Evolutionary conservation across 495 filamentous ascomycete genomes (phyloP), one percentile per base, ranked within the genome.

Genomic region (Aspergillus indologenus): DNA sequence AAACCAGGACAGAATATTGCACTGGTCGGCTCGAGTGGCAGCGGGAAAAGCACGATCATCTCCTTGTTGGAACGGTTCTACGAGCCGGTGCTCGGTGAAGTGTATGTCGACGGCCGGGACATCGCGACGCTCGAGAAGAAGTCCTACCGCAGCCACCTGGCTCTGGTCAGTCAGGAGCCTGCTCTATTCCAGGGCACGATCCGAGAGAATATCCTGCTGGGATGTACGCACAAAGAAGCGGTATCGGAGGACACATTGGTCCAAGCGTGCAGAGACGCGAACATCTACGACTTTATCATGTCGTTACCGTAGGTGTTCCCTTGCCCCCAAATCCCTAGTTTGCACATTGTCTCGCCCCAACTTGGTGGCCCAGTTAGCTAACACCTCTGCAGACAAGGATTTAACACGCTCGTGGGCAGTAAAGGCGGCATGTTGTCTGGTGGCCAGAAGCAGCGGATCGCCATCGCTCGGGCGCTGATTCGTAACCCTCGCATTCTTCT

Each of bases 231-330:
- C 56, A 70, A 71, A 2, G 81, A 84, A 8, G 79, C 87, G 47
- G 81, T 90, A 14, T 64, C 80, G 0, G 90, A 95, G 21, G 84
- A 83, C 40, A 77, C 77, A 7, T 79, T 96, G 20, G 76, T 85
- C 50, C 79, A 85, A 57, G 90, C 88, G n/a, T 93, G 90, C 75
- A 85, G 83, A 57, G 88, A 92, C 65, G 91, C 91, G 22, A 96
- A 95, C 62, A 96, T 96, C 62, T 91, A 91, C 68, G 90, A 94
- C 62, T 96, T 95, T 71, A 92, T 96, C 68, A 79, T 86, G 63
- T 87, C 86, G 21, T 68, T 87, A 9, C 84, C 85, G 63, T 75
- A 65, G 61, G 71, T 61, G 18, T 66, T 22, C 31, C 22, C 23
- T 49, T 40, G 34, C 2, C 9, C 26, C 12, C 2, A 29, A 29